Evolutionary conservation across 208 protist genomes (phyloP), one percentile per base, ranked within the genome.

Genomic region (Trypanosoma mega): DNA sequence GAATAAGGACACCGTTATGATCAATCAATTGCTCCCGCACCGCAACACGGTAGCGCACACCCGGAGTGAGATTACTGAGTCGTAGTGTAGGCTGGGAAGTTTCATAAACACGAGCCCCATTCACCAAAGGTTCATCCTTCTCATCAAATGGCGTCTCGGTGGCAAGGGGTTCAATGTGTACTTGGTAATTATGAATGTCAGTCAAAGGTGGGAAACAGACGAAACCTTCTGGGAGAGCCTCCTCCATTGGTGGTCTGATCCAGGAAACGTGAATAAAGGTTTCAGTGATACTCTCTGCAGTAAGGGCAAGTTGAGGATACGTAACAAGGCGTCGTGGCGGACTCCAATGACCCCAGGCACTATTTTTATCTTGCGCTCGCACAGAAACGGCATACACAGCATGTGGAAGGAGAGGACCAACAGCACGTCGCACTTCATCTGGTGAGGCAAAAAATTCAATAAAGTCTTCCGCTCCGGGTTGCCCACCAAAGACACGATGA

Each of bases 261-360:
- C 91, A 96, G 4, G 65, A 68, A 18, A 96, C 52, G 57, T 85
- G 69, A 44, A 94, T 68, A 61, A 94, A 95, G 9, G 87, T 93
- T 68, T 97, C 92, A 1, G 89, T 90, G 14, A 89, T 64, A 48
- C 65, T 74, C 34, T 87, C 76, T 18, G 93, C 72, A 21, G 51
- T 54, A 11, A 88, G 61, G 23, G 66, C 64, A 23, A 97, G 73
- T 49, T 93, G 75, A 39, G 88, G 89, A 51, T 81, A 85, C 41
- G 92, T 96, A 11, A 71, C 58, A 12, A 93, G 73, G 24, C 56
- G 63, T 20, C 78, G 64, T 16, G 72, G 64, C 18, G 71, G 58
- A 70, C 85, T 90, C 87, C 88, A 97, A 68, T 93, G 84, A 43
- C 92, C 92, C 89, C 92, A 97, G 39, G 87, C 75, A 20, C 79